A percentile compares a stretch with the other conserved stretches of the same genome.
Evolutionary conservation across 345 rosid genomes (phyloP).

Genomic region (Pistacia vera): DNA sequence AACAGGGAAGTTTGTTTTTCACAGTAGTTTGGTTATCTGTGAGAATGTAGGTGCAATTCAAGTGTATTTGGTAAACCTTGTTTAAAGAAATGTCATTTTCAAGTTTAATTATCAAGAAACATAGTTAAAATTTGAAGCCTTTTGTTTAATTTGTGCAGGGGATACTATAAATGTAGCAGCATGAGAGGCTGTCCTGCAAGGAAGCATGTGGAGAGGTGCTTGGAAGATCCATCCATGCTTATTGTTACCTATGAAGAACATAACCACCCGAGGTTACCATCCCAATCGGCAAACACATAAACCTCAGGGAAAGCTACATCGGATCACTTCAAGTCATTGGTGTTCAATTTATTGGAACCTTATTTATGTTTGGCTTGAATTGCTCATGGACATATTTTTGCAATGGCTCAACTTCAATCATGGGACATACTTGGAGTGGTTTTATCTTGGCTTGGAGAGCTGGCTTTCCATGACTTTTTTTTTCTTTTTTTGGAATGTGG

Average conservation of each 20-base stretch:
- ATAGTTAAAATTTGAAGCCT: background rate
- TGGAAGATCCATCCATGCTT: constrained; percentile 92
- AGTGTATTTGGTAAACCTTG: background rate
- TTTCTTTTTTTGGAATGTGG: background rate
- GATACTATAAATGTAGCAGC: constrained; percentile 97
- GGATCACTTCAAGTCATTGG: too few relatives aligned
- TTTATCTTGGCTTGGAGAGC: constrained; percentile 18
- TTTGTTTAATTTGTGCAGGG: constrained; percentile 49
- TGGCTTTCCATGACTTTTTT: constrained; percentile 21
- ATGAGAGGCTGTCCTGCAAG: constrained; percentile 99
- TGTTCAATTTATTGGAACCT: too few relatives aligned
- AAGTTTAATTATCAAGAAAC: background rate
- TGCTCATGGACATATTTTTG: constrained; percentile 61
- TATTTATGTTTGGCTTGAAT: constrained; percentile 28
- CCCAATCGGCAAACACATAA: too few relatives aligned
- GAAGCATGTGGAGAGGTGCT: constrained; percentile 96
- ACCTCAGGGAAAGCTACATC: background rate
- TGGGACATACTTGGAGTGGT: constrained; percentile 31
- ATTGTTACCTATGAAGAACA: too few relatives aligned
- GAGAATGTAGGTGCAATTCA: constrained; percentile 12
- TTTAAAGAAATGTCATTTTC: constrained; percentile 5
- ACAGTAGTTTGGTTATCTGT: background rate
- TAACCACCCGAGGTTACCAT: too few relatives aligned
- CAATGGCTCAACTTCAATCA: constrained; percentile 29
- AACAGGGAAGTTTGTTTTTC: constrained; percentile 4